Base-by-base conservation (phyloP, 345 rosid genomes). In the Arabidopsis arenosa region DNA sequence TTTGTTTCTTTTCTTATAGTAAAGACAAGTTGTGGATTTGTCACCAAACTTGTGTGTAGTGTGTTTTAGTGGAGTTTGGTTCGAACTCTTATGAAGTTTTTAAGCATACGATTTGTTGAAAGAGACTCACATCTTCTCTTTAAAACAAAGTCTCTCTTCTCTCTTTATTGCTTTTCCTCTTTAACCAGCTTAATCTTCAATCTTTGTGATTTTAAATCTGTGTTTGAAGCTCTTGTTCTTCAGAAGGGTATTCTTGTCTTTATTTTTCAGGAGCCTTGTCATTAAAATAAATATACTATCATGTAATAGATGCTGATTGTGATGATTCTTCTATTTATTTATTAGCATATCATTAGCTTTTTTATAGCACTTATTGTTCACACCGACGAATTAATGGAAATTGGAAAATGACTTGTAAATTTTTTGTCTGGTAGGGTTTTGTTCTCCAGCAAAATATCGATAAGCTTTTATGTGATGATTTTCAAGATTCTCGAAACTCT, bases 41-140 rank as follows among this genome's bases (percentile, higher is more conserved):
- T 74, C 74, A 74, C 81, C 81, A 72, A 78, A 73, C 77, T 78
- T 78, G 56, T 75, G 45, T 39, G 70, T 59, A 66, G 53, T 28
- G 63, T 28, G 7, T 68, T 54, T 74, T 60, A 81, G 85, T 86
- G 93, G 85, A 77, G 88, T 84, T 83, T 35, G 83, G 72, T 82
- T 71, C 63, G 44, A 70, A 58, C 67, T 73, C 61, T 71, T 73
- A 69, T 66, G 78, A 75, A 80, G 53, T 72, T 84, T 86, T 86
- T 79, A 66, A 81, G 66, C 85, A 64, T 77, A 83, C 87, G 84
- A 83, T 85, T 87, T 41, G 92, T 81, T 70, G 93, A 91, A 68
- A 75, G 88, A 66, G 95, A 89, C 93, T 80, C 55, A 14, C 80
- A 75, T 74, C 97, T 82, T 94, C 89, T 87, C 96, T 91, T 91